Evolutionary conservation across 2,329 filamentous ascomycete genomes (phyloP), one percentile per base, ranked within the genome.

Genomic region (Septoria petroselini): DNA sequence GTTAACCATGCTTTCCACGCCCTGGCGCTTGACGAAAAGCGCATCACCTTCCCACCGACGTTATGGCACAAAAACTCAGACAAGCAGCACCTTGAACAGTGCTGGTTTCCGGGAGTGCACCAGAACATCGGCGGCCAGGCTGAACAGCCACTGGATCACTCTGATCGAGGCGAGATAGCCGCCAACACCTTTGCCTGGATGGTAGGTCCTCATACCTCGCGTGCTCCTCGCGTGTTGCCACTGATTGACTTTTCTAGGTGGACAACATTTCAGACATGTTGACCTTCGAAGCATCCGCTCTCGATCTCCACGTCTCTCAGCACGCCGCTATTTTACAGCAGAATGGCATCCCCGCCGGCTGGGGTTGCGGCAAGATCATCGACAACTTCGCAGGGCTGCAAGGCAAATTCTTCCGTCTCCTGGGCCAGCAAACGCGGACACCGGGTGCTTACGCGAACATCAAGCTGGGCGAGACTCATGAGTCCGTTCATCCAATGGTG

Each of bases 141-240:
- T n/a, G 52, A 46, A 23, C 12, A 33, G n/a, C 40, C 41, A 14
- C 7, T 29, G n/a, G n/a, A 29, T 11, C 23, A 31, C 12, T 45
- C 30, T 14, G 47, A 51, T 37, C 31, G 33, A 73, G 42, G 65
- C 67, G 66, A 73, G 12, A 65, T 74, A 25, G 66, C 72, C n/a
- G 70, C 77, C 48, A 75, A 78, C 29, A 70, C 73, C 3, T 59
- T 79, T 2, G 76, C 75, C 5, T 79, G 76, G 76, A 79, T 79
- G 76, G n/a, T n/a, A n/a, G n/a, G n/a, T n/a, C n/a, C n/a, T n/a
- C n/a, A n/a, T n/a, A n/a, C n/a, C n/a, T n/a, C n/a, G n/a, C n/a
- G n/a, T n/a, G n/a, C n/a, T n/a, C n/a, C n/a, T n/a, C n/a, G n/a
- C n/a, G n/a, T n/a, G 21, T 21, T n/a, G 33, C 33, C 15, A 48